Base-by-base conservation (phyloP, 1,284 basidiomycete genomes). In the Ceratobasidium sp. region DNA sequence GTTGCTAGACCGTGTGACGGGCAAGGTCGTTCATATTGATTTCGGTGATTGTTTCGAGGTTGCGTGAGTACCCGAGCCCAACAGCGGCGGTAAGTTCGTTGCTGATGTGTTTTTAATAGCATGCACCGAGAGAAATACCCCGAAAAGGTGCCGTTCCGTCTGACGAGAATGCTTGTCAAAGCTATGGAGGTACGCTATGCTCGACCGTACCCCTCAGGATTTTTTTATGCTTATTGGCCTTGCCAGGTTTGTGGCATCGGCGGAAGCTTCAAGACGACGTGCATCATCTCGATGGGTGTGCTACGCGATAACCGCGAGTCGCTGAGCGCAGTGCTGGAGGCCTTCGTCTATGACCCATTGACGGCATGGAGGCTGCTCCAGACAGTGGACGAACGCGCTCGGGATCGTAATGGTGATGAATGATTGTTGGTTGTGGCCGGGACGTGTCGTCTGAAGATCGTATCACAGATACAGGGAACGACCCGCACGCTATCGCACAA, bases 41-140 rank as follows among this genome's bases (percentile, higher is more conserved):
- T 99, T 98, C 77, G 94, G 94, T 58, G 94, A 96, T 79, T 96
- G 94, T 78, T 96, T 96, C 81, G 94, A 96, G 81, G 89, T 96
- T 58, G 94, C 94, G 67, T 71, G 44, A 71, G 67, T 71, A 25
- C 8, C 12, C 23, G 11, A 25, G 28, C 36, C 2, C 23, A 36
- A 16, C 33, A 3, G 23, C 16, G 18, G 21, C 33, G n/a, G 21
- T 21, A 33, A n/a, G n/a, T 40, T 48, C 8, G 38, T 7, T 49
- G 14, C 33, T 59, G 36, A 71, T 46, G 28, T 21, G 12, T 40
- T 18, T 9, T n/a, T 18, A 4, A 9, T 40, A 71, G 67, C 18
- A 95, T 96, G 91, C 91, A 93, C 77, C 90, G 96, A 77, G 94
- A 98, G 82, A 99, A 99, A 83, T 99, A 96, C 85, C 97, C 97